These are phyloP conservation scores for Plasmodium inui DNA, from an alignment of 169 alveolate species.

Conservation along the genomic window DNA sequence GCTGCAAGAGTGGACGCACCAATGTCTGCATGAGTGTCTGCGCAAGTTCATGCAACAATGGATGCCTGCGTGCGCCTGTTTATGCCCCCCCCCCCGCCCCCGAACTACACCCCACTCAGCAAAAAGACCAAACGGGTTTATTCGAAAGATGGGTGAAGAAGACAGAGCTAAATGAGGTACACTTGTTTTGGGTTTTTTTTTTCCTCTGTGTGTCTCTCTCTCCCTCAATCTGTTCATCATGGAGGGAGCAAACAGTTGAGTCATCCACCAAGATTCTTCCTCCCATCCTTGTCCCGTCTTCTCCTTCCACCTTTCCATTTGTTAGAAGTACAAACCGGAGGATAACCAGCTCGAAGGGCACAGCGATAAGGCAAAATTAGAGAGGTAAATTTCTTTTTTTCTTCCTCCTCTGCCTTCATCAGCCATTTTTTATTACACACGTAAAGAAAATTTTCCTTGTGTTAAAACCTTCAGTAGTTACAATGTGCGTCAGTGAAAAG, in stretches of 20 bases:
- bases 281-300: neutral
- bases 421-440: neutral
- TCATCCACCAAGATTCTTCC: neutral
- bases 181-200: neutral
- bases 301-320: neutral
- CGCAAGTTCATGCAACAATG: neutral
- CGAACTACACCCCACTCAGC: neutral
- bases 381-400: neutral
- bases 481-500: neutral
- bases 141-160: conserved; percentile 43
- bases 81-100: neutral
- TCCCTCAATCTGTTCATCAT: neutral
- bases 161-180: conserved; percentile 37
- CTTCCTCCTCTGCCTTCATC: neutral
- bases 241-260: neutral
- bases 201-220: neutral
- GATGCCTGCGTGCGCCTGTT: neutral
- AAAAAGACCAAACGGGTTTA: conserved; percentile 25
- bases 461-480: neutral
- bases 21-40: neutral
- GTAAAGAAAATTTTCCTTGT: neutral
- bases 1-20: neutral
- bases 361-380: neutral
- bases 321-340: conserved; percentile 15
- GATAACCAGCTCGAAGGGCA: neutral